Base-by-base conservation (phyloP, 495 filamentous ascomycete species). In the Neurospora sp. region DNA sequence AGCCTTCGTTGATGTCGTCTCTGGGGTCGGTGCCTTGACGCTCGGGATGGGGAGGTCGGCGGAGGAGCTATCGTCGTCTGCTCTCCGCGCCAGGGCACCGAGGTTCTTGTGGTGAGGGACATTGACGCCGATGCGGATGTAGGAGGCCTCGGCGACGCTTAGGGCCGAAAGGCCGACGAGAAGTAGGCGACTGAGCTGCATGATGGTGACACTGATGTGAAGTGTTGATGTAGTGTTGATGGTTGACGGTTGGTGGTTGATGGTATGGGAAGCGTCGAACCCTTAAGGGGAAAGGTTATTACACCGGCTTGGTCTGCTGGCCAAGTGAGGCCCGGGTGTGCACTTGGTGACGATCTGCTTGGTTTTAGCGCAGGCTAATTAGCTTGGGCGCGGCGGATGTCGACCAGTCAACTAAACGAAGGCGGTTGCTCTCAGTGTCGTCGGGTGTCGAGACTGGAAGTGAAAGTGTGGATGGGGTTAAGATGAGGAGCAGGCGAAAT, bases 101-200 rank as follows among this genome's bases (percentile, higher is more conserved):
- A 20, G 44, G 31, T 61, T 8, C 65, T 48, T 65, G 59, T 48
- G 40, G 69, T 74, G 35, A 69, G 22, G 1, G 16, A 39, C 74
- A 18, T 77, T 71, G 40, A 70, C 74, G 38, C 76, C 75, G 4
- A 71, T 42, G 42, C 76, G 40, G 31, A 83, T 61, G 72, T 80
- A 81, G 31, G 81, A 80, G 53, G 83, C 83, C 71, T 82, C 80
- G 40, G 81, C 81, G 72, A 82, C 81, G 61, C 79, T 76, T 22
- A 81, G 45, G 48, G 83, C 79, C 35, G 82, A 83, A 35, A 85
- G 79, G 59, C 80, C 83, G 70, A 83, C 72, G 71, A 82, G 76
- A 70, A 85, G 71, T 45, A 85, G 68, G 59, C 81, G 72, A 40
- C 83, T 70, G 42, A 82, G 72, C 69, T 76, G 78, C 72, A 42